These are phyloP conservation scores for Neospora caninum DNA, from an alignment of 169 alveolate species.

Conservation along the genomic window DNA sequence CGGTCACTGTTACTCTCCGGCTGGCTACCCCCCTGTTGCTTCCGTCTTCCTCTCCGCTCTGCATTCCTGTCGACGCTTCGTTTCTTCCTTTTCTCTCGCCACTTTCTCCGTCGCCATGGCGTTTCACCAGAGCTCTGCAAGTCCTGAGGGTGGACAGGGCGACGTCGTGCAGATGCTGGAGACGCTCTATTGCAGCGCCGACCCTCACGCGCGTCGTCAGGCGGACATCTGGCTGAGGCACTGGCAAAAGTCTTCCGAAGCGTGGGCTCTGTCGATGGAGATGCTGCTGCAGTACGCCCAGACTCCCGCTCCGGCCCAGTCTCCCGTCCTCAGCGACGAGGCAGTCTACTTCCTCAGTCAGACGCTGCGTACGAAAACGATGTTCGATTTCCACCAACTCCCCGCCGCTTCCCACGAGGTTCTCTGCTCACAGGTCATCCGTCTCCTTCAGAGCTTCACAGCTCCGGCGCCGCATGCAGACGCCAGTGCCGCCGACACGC, in stretches of 20 bases:
- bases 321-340: not conserved
- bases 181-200: not conserved
- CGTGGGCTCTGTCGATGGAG: not conserved
- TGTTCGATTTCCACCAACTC: conserved; percentile 1
- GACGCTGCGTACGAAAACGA: conserved; percentile 6
- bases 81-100: not conserved
- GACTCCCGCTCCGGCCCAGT: not conserved
- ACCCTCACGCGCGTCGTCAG: not conserved
- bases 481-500: not conserved
- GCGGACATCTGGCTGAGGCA: conserved; percentile 13
- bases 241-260: conserved; percentile 6
- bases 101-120: not conserved
- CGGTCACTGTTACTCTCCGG: no score
- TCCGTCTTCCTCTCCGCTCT: no score
- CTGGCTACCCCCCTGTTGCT: no score
- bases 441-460: not conserved
- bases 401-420: not conserved
- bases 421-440: not conserved
- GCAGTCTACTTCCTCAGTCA: conserved; percentile 10
- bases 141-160: not conserved
- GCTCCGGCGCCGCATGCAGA: not conserved
- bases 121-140: not conserved
- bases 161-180: not conserved
- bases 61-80: no score
- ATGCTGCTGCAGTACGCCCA: not conserved